Percentiles rank a stretch among this genome's conserved stretches.
phyloP scores from a whole-genome alignment of 1,139 yeast genomes.

The Hansenula lynferdii region DNA sequence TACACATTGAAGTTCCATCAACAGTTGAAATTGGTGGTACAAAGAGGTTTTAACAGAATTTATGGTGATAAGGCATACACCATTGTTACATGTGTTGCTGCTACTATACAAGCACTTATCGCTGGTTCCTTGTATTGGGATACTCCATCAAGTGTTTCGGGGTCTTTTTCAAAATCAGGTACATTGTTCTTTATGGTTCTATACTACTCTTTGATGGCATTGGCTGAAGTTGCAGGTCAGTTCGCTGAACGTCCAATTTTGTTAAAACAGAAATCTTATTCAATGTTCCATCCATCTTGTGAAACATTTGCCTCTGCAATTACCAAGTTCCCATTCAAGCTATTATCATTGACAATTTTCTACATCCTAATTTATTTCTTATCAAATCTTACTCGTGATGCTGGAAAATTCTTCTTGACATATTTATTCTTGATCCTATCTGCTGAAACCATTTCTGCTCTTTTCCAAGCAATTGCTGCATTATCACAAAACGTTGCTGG shows the following conservation, averaged over 20 bases:
- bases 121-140: constrained; percentile 43
- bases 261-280: constrained; percentile 51
- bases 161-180: constrained; percentile 60
- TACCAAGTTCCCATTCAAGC: constrained; percentile 43
- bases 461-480: constrained; percentile 49
- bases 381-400: constrained; percentile 42
- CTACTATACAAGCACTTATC: constrained; percentile 45
- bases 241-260: constrained; percentile 49
- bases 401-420: constrained; percentile 51
- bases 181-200: constrained; percentile 47
- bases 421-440: constrained; percentile 39
- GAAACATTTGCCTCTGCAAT: constrained; percentile 46
- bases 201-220: constrained; percentile 49
- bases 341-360: constrained; percentile 40
- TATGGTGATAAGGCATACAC: constrained; percentile 48
- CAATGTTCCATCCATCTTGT: constrained; percentile 56
- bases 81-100: constrained; percentile 40
- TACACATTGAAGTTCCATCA: constrained; percentile 41
- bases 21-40: constrained; percentile 42
- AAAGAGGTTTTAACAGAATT: constrained; percentile 46
- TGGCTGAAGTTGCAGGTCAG: constrained; percentile 47
- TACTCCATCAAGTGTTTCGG: constrained; percentile 29
- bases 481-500: constrained; percentile 39
- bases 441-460: constrained; percentile 36
- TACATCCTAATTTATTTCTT: constrained; percentile 46